Conservation (phyloP, 1,284 basidiomycete genomes). For the Austroboletus niveus region DNA sequence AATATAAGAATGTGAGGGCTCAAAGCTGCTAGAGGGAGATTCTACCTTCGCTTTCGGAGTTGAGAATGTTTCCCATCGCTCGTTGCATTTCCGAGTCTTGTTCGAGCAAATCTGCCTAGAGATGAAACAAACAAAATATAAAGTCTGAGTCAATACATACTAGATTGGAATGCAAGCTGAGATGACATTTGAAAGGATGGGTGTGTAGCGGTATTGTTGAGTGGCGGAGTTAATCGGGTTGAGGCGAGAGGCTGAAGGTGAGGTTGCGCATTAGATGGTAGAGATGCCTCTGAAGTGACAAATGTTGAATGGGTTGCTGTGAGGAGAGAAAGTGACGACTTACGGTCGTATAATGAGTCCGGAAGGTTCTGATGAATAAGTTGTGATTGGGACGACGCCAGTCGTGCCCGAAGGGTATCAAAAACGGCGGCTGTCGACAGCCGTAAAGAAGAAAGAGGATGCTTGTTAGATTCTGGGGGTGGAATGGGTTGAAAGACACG, state of each 20-base stretch:
- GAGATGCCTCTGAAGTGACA: constrained; percentile 10
- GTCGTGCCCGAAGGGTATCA: constrained; percentile 49
- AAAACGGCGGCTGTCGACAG: constrained; percentile 47
- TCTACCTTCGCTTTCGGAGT: constrained; percentile 35
- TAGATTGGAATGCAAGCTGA: constrained; percentile 53
- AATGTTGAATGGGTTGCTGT: neutral
- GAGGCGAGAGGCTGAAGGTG: constrained; percentile 6
- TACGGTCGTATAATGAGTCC: constrained; percentile 34
- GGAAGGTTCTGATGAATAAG: constrained; percentile 34
- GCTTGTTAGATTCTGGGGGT: constrained; percentile 30
- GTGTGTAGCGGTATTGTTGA: constrained; percentile 53
- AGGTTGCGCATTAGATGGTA: constrained; percentile 13
- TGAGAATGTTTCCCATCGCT: constrained; percentile 56
- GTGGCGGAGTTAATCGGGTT: constrained; percentile 12
- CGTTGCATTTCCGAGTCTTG: constrained; percentile 73
- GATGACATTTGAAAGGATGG: constrained; percentile 60
- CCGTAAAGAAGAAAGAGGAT: constrained; percentile 38
- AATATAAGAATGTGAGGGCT: neutral
- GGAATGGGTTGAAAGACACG: constrained; percentile 4
- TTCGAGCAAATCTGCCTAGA: constrained; percentile 58
- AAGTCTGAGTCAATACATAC: constrained; percentile 38
- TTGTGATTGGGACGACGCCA: constrained; percentile 40
- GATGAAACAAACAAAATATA: constrained; percentile 13
- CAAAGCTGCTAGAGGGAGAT: neutral
- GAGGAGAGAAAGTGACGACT: constrained; percentile 9